phyloP scores from a whole-genome alignment of 2,329 filamentous ascomycete species.

The Fusarium sp. region DNA sequence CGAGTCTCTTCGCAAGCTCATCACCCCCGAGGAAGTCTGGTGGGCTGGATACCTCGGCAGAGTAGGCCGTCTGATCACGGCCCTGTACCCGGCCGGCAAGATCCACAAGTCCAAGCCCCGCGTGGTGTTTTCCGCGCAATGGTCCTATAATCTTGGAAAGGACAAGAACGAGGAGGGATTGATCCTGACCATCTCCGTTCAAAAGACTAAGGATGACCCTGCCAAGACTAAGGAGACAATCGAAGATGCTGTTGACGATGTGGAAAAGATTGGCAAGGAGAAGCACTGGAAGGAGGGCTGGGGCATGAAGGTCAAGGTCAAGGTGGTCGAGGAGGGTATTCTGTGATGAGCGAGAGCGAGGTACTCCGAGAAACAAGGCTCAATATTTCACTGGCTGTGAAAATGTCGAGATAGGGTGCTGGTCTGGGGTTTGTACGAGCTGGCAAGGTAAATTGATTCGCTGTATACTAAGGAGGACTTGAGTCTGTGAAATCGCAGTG shows the following conservation, averaged over 20 bases:
- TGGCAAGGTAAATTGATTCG: neutral
- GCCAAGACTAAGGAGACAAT: slow-evolving; percentile 55
- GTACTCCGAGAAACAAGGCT: neutral
- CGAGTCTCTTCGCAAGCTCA: slow-evolving; percentile 62
- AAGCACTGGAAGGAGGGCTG: slow-evolving; percentile 63
- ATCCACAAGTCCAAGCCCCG: slow-evolving; percentile 53
- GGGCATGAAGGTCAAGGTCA: slow-evolving; percentile 54
- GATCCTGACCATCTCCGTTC: slow-evolving; percentile 57
- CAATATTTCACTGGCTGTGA: neutral
- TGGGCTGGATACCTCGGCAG: slow-evolving; percentile 74
- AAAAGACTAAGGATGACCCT: slow-evolving; percentile 51
- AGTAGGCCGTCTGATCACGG: slow-evolving; percentile 67
- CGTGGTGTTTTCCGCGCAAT: slow-evolving; percentile 55
- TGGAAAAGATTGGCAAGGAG: slow-evolving; percentile 70
- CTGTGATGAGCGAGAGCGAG: slow-evolving; percentile 13
- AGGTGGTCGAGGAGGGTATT: slow-evolving; percentile 50
- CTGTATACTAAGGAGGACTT: neutral
- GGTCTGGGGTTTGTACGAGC: neutral
- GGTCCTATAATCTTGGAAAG: slow-evolving; percentile 56
- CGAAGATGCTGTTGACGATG: slow-evolving; percentile 53
- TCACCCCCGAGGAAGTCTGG: slow-evolving; percentile 69
- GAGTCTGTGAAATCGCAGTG: neutral
- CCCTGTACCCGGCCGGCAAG: slow-evolving; percentile 71
- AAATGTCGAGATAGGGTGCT: neutral
- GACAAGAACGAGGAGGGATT: slow-evolving; percentile 54